Evolutionary conservation across 176 grass and related monocot genomes (phyloP).

Genomic region (Carex littledalei): DNA sequence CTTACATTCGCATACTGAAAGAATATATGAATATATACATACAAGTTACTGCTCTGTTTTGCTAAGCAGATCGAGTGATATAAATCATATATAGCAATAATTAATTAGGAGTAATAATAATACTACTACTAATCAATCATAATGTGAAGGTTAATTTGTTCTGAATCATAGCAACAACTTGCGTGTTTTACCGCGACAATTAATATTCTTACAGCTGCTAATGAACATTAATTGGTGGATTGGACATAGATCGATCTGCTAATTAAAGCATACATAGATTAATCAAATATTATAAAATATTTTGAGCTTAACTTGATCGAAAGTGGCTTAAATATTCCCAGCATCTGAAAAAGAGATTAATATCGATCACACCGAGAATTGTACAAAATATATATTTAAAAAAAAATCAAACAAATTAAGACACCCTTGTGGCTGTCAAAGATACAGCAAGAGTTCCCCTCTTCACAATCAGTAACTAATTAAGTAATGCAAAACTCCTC

Average conservation of each 20-base stretch:
- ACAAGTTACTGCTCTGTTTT: background rate
- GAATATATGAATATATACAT: background rate
- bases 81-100: background rate
- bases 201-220: too few species aligned
- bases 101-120: background rate
- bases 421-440: conserved; percentile 15
- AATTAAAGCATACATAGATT: background rate
- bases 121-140: background rate
- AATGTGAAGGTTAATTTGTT: background rate
- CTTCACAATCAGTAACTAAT: conserved; percentile 10
- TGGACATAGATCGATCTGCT: background rate
- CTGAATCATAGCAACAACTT: background rate
- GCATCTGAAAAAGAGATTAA: background rate
- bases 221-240: background rate
- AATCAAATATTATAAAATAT: background rate
- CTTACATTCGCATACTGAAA: background rate
- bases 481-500: background rate
- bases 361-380: background rate
- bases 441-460: conserved; percentile 24
- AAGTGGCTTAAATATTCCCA: background rate
- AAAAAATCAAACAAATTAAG: conserved; percentile 18
- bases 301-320: background rate
- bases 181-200: background rate
- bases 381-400: background rate
- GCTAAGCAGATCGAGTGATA: background rate